A percentile compares a stretch with the other conserved stretches of the same genome.
phyloP scores from a whole-genome alignment of 176 grass and related monocot species.

The Typha latifolia region DNA sequence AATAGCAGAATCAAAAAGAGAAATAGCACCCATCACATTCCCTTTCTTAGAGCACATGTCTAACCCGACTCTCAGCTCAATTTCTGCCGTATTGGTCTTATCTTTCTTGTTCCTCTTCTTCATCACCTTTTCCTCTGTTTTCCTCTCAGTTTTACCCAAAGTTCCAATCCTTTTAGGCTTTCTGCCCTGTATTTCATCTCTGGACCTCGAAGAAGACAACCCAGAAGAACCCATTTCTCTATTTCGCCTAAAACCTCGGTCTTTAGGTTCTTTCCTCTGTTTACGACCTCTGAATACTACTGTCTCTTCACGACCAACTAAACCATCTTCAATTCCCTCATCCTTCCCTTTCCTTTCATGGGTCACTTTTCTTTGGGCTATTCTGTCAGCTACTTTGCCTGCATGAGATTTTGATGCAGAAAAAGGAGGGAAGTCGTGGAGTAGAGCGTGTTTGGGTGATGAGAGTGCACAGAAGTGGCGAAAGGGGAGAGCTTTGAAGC shows the following conservation, averaged over 20 bases:
- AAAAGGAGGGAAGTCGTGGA: slow-evolving; percentile 14
- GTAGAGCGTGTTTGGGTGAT: background rate
- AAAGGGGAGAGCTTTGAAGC: background rate
- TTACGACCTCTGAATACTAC: background rate
- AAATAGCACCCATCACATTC: slow-evolving; percentile 45
- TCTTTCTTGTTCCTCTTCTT: slow-evolving; percentile 6
- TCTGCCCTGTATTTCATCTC: slow-evolving; percentile 8
- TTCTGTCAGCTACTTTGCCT: background rate
- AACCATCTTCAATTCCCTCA: background rate
- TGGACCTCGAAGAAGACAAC: background rate
- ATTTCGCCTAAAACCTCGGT: slow-evolving; percentile 1
- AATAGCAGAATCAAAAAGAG: slow-evolving; percentile 37
- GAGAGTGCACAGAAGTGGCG: background rate
- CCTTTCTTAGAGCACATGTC: slow-evolving; percentile 64
- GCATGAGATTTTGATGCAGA: background rate
- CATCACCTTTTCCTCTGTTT: slow-evolving; percentile 10
- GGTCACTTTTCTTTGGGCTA: background rate
- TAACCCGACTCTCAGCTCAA: slow-evolving; percentile 33
- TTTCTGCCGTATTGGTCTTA: background rate
- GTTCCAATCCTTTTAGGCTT: slow-evolving; percentile 6
- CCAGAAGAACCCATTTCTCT: background rate
- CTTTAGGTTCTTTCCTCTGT: background rate
- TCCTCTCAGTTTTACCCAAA: slow-evolving; percentile 11
- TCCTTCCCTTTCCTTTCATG: background rate
- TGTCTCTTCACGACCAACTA: background rate